Conservation (phyloP, 139 green algal genomes). For the Chlorella sorokiniana region DNA sequence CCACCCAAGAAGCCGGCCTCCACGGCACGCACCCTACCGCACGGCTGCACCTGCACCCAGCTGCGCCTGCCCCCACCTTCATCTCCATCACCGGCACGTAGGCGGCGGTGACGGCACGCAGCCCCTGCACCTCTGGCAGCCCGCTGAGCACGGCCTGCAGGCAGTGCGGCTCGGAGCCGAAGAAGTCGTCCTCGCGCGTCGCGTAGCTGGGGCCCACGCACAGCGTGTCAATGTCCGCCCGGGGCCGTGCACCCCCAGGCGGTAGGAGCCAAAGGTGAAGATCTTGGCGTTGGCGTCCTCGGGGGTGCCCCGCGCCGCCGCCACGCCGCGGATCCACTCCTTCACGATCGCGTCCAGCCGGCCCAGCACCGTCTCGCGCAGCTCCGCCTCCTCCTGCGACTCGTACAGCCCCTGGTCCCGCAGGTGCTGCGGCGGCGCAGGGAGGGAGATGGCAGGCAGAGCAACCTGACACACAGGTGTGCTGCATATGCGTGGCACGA, state of each 20-base stretch:
- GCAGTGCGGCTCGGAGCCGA: conserved; percentile 73
- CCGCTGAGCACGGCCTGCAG: conserved; percentile 32
- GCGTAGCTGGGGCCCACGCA: conserved; percentile 86
- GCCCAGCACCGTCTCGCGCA: conserved; percentile 60
- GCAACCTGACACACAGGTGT: no score
- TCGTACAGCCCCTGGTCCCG: conserved; percentile 53
- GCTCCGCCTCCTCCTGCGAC: conserved; percentile 41
- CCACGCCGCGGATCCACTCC: conserved; percentile 58
- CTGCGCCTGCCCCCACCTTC: conserved; percentile 44
- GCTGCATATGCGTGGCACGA: no score
- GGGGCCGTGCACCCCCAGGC: conserved; percentile 93
- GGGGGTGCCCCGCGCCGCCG: conserved; percentile 18
- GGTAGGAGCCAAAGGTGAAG: conserved; percentile 95
- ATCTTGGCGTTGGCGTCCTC: conserved; percentile 86
- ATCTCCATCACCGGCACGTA: conserved; percentile 98
- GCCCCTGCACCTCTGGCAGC: conserved; percentile 72
- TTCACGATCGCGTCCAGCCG: conserved; percentile 50
- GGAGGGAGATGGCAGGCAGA: neutral
- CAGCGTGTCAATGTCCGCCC: conserved; percentile 96
- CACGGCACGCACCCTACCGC: neutral
- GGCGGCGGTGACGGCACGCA: conserved; percentile 84
- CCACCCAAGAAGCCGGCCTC: no score
- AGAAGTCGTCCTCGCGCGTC: conserved; percentile 88
- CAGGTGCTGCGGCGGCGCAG: conserved; percentile 43
- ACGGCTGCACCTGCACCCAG: neutral